Conservation (phyloP, 768 basidiomycete species). For the Xerocomus potaroensis region DNA sequence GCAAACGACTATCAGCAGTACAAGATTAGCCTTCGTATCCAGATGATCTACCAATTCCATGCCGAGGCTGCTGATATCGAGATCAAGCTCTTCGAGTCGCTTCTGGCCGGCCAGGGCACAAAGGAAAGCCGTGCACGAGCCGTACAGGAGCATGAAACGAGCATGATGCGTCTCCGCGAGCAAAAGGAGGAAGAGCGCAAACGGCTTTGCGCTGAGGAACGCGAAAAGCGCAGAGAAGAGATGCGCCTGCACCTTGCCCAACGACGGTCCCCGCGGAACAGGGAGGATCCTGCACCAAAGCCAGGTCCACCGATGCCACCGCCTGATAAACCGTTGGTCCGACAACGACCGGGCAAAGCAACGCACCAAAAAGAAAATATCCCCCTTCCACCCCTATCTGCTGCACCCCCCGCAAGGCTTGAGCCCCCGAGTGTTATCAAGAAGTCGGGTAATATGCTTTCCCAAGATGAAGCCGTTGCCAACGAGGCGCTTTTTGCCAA, state of each 20-base stretch:
- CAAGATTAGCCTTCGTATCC: constrained; percentile 30
- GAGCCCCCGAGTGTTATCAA: constrained; percentile 21
- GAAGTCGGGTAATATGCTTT: constrained; percentile 25
- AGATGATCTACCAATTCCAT: constrained; percentile 34
- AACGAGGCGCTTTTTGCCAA: constrained; percentile 27
- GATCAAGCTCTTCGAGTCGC: constrained; percentile 27
- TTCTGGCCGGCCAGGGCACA: constrained; percentile 24
- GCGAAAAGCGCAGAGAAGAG: constrained; percentile 24
- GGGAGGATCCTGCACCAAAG: constrained; percentile 16
- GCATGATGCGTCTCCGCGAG: constrained; percentile 31
- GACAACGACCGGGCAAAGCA: constrained; percentile 11
- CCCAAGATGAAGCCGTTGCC: constrained; percentile 21
- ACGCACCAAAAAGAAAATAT: constrained; percentile 28
- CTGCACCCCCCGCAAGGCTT: constrained; percentile 11
- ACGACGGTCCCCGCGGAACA: constrained; percentile 14
- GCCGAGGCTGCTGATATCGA: constrained; percentile 27
- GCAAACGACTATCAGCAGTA: constrained; percentile 30
- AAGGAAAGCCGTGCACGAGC: constrained; percentile 27
- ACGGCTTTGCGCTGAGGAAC: constrained; percentile 26
- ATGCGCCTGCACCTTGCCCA: constrained; percentile 18
- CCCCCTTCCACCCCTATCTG: constrained; percentile 9
- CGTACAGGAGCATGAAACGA: constrained; percentile 30
- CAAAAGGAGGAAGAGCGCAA: constrained; percentile 32
- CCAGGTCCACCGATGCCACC: constrained; percentile 7
- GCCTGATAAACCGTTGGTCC: constrained; percentile 14